These are phyloP conservation scores for Talaromyces sp. DNA, from an alignment of 2,329 filamentous ascomycete species.

Conservation along the genomic window DNA sequence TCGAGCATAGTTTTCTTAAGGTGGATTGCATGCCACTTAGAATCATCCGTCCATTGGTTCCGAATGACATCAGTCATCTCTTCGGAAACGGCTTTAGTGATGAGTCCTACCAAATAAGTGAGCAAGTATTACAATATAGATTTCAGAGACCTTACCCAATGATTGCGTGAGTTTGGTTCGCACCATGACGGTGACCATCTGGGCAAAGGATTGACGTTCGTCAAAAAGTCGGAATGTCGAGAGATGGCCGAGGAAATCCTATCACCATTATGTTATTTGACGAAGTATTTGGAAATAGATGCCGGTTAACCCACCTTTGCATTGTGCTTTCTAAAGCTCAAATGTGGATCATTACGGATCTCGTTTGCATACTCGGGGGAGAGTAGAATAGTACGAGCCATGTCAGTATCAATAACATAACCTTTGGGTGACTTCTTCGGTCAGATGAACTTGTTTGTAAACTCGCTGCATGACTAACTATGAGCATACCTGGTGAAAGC, in stretches of 20 bases:
- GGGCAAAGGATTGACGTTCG: not conserved
- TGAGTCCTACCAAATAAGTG: constrained; percentile 2
- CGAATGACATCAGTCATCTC: constrained; percentile 8
- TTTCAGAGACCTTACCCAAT: not conserved
- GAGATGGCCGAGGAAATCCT: constrained; percentile 16
- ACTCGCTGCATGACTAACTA: not conserved
- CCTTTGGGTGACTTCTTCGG: constrained; percentile 9
- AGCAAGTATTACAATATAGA: not conserved
- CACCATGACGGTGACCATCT: not conserved
- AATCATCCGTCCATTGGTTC: constrained; percentile 12
- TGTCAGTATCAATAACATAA: constrained; percentile 15
- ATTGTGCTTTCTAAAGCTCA: constrained; percentile 3
- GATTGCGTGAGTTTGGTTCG: constrained; percentile 9
- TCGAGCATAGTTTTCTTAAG: constrained; percentile 15
- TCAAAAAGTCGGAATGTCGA: constrained; percentile 11
- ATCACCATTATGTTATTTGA: not conserved
- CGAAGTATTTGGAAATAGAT: not conserved
- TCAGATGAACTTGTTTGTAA: not conserved
- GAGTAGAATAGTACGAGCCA: constrained; percentile 2
- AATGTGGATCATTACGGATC: constrained; percentile 9
- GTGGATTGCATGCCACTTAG: constrained; percentile 16
- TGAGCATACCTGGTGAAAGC: constrained; percentile 8
- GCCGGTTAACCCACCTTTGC: not conserved
- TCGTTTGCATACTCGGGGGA: constrained; percentile 17
- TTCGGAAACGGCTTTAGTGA: constrained; percentile 12